These are phyloP conservation scores for Claviceps purpurea DNA, from an alignment of 2,329 filamentous ascomycete species.

Conservation along the genomic window DNA sequence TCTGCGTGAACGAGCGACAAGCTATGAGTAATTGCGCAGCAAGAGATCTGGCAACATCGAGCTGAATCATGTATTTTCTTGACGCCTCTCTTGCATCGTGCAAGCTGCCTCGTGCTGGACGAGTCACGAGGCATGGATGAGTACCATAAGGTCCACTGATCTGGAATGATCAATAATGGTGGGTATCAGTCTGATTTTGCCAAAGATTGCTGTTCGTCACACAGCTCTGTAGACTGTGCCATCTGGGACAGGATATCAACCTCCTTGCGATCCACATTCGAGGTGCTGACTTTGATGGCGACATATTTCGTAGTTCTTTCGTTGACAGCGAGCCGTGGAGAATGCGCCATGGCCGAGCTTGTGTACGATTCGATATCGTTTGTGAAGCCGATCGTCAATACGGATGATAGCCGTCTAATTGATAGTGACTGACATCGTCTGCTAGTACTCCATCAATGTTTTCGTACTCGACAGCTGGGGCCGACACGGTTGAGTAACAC, in stretches of 20 bases:
- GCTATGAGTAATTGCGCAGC: slow-evolving; percentile 14
- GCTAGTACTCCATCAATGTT: slow-evolving; percentile 14
- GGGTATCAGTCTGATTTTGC: slow-evolving; percentile 7
- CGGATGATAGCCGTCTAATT: slow-evolving; percentile 23
- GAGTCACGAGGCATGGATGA: slow-evolving; percentile 16
- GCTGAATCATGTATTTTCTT: slow-evolving; percentile 4
- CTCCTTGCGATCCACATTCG: slow-evolving; percentile 12
- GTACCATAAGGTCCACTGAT: slow-evolving; percentile 6
- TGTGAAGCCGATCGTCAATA: slow-evolving; percentile 23
- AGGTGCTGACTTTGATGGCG: slow-evolving; percentile 8
- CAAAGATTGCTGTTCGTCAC: too few species aligned
- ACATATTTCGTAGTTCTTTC: too few species aligned
- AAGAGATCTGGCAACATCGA: too few species aligned
- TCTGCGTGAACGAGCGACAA: slow-evolving; percentile 3
- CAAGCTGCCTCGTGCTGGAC: slow-evolving; percentile 15
- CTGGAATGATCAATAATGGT: slow-evolving; percentile 13
- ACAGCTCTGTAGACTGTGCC: neutral
- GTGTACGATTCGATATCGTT: slow-evolving; percentile 19
- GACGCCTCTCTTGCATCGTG: slow-evolving; percentile 9
- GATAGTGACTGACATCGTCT: slow-evolving; percentile 9
- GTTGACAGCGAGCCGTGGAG: too few species aligned
- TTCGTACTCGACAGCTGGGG: slow-evolving; percentile 6
- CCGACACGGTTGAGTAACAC: slow-evolving; percentile 1
- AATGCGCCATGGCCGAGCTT: too few species aligned
- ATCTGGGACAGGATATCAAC: slow-evolving; percentile 11